phyloP scores from a whole-genome alignment of 2,329 filamentous ascomycete genomes.

The Colletotrichum lindemuthianum region DNA sequence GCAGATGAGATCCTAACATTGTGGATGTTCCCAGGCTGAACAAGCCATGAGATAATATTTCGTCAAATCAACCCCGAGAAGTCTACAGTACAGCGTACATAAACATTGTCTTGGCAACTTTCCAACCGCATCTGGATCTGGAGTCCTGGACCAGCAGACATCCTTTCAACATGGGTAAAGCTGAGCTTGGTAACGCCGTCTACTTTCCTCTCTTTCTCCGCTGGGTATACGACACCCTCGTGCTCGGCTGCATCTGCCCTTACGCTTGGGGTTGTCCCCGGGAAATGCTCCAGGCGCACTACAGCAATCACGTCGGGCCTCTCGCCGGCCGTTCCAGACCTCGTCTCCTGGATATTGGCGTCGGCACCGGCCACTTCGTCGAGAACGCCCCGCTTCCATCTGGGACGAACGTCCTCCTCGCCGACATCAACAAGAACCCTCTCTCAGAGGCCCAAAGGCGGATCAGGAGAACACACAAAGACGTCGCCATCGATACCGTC shows the following conservation, averaged over 20 bases:
- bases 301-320: constrained; percentile 3
- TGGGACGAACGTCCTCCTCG: constrained; percentile 1
- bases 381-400: neutral
- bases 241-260: constrained; percentile 4
- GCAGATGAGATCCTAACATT: too few relatives aligned
- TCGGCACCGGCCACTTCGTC: constrained; percentile 13
- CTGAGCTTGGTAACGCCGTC: constrained; percentile 11
- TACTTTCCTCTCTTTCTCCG: constrained; percentile 6
- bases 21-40: too few relatives aligned
- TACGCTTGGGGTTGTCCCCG: constrained; percentile 14
- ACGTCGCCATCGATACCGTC: neutral
- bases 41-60: too few relatives aligned
- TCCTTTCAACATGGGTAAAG: neutral
- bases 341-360: constrained; percentile 19
- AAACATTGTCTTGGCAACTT: too few relatives aligned
- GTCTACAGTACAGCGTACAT: too few relatives aligned
- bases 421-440: constrained; percentile 15
- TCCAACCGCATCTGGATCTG: too few relatives aligned
- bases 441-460: constrained; percentile 1
- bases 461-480: constrained; percentile 1
- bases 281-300: neutral
- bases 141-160: too few relatives aligned
- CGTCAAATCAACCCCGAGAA: too few relatives aligned
- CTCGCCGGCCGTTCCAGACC: neutral
- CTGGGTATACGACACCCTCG: constrained; percentile 12